These are phyloP conservation scores for Solanum hybrid DNA, from an alignment of 305 asterid species.

Conservation along the genomic window DNA sequence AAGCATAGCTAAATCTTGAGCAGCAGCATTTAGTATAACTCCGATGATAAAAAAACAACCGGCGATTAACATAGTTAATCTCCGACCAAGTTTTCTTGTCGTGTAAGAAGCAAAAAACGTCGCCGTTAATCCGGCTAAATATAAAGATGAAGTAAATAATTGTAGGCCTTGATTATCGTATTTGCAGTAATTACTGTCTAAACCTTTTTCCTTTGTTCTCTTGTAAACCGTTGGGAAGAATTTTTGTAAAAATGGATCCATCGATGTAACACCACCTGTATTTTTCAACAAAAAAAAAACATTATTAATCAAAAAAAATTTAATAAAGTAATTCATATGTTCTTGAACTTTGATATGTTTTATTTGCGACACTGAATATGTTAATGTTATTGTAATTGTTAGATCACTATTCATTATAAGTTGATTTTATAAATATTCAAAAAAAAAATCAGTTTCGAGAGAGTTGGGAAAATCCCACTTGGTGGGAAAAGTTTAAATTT, in stretches of 20 bases:
- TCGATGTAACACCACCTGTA: conserved; percentile 85
- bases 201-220: conserved; percentile 12
- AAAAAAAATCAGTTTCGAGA: not conserved
- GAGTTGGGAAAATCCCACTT: not conserved
- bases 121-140: conserved; percentile 70
- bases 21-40: conserved; percentile 63
- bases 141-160: conserved; percentile 76
- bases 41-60: conserved; percentile 65
- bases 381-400: too few species aligned
- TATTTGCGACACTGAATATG: too few species aligned
- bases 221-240: conserved; percentile 68
- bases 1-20: conserved; percentile 84
- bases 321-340: not conserved
- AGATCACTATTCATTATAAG: not conserved
- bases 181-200: conserved; percentile 76
- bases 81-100: conserved; percentile 63
- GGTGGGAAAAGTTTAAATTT: not conserved
- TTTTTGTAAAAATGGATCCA: conserved; percentile 55
- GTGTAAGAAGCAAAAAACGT: conserved; percentile 95
- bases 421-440: not conserved
- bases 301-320: not conserved
- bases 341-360: too few species aligned
- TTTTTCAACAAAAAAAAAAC: not conserved
- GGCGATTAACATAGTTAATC: conserved; percentile 69
- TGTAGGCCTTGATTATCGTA: conserved; percentile 87